A percentile compares a stretch with the other conserved stretches of the same genome.
These are phyloP conservation scores for Amphirosellinia nigrospora DNA, from an alignment of 495 filamentous ascomycete species.

Conservation along the genomic window DNA sequence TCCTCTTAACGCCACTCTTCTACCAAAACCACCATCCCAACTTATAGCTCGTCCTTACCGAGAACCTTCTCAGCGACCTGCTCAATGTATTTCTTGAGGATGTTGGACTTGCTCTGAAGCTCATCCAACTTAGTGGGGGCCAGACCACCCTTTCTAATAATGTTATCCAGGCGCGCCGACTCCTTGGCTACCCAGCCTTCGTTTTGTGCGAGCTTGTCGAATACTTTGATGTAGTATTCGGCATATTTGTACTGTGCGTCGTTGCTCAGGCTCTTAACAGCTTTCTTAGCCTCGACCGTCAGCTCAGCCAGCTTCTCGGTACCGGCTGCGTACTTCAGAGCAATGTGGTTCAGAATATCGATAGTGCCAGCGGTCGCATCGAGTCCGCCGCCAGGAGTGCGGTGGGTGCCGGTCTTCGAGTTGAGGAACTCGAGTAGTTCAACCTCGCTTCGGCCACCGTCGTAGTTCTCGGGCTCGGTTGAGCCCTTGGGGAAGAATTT, in stretches of 20 bases:
- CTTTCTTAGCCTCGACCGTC: constrained; percentile 70
- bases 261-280: constrained; percentile 69
- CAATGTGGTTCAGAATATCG: constrained; percentile 73
- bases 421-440: constrained; percentile 85
- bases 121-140: constrained; percentile 89
- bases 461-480: constrained; percentile 73
- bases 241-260: constrained; percentile 70
- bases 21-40: constrained; percentile 28
- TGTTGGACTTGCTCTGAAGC: constrained; percentile 83
- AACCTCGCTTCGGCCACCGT: constrained; percentile 76
- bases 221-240: constrained; percentile 92
- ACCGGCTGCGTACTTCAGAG: constrained; percentile 68
- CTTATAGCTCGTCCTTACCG: constrained; percentile 73
- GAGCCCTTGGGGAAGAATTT: constrained; percentile 96
- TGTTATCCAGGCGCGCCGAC: constrained; percentile 74
- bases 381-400: constrained; percentile 79
- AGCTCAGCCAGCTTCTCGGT: constrained; percentile 62
- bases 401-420: constrained; percentile 86
- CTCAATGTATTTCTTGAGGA: constrained; percentile 77
- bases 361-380: constrained; percentile 83
- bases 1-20: constrained; percentile 12
- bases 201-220: constrained; percentile 80
- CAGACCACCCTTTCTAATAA: constrained; percentile 84
- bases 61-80: constrained; percentile 40
- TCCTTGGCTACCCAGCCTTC: constrained; percentile 85